Conservation (phyloP, 2,329 filamentous ascomycete species). For the Magnaporthiopsis incrustans region DNA sequence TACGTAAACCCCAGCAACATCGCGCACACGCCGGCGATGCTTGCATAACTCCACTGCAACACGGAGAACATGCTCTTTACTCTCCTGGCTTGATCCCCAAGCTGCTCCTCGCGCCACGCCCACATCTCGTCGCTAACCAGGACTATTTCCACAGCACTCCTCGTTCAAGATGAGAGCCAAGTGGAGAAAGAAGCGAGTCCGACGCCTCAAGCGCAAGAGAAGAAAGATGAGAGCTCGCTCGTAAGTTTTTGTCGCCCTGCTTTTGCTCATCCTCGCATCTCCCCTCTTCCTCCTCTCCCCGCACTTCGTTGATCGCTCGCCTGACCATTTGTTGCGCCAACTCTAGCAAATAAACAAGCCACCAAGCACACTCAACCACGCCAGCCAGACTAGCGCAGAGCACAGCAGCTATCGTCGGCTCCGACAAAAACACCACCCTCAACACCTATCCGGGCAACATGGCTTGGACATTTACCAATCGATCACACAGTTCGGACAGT, state of each 20-base stretch:
- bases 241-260: constrained; percentile 52
- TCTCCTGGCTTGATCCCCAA: constrained; percentile 2
- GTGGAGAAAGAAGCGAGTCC: constrained; percentile 99
- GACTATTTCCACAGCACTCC: constrained; percentile 2
- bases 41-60: not conserved
- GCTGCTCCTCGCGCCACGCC: constrained; percentile 8
- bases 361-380: constrained; percentile 2
- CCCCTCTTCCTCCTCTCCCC: not conserved
- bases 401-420: not conserved
- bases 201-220: constrained; percentile 99
- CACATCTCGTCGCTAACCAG: not conserved
- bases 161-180: constrained; percentile 78
- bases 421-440: not conserved
- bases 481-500: not conserved
- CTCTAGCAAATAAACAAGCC: constrained; percentile 6
- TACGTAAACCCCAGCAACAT: not conserved
- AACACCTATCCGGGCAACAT: not conserved
- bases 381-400: not conserved
- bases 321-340: not conserved
- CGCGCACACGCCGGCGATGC: not conserved
- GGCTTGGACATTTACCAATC: not conserved
- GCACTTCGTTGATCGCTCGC: not conserved
- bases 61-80: not conserved
- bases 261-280: not conserved
- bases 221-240: constrained; percentile 98